phyloP scores from a whole-genome alignment of 1,284 basidiomycete species.

The Cystobasidium sp. region DNA sequence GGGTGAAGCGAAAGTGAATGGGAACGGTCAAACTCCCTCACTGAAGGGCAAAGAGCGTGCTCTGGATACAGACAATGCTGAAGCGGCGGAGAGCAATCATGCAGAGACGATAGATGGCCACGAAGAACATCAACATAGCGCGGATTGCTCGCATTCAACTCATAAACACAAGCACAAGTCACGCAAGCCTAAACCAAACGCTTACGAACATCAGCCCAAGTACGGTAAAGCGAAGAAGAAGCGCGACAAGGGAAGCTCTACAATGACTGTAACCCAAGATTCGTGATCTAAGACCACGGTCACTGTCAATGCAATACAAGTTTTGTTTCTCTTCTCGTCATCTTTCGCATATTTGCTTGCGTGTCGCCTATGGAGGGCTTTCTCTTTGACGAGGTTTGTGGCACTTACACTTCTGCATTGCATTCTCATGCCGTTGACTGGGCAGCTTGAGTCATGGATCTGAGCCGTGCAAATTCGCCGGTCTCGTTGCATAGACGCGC shows the following conservation, averaged over 20 bases:
- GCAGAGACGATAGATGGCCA: not conserved
- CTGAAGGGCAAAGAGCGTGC: conserved; percentile 3
- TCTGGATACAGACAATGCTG: not conserved
- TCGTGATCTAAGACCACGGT: too few species aligned
- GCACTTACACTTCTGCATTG: too few species aligned
- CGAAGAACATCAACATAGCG: not conserved
- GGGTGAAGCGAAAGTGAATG: not conserved
- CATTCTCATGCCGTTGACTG: too few species aligned
- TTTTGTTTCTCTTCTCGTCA: too few species aligned
- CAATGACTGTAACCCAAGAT: conserved; percentile 13
- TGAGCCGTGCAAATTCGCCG: conserved; percentile 57
- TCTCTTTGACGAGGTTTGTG: too few species aligned
- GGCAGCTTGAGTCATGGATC: too few species aligned
- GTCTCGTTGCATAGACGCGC: conserved; percentile 80
- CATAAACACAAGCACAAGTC: conserved; percentile 22
- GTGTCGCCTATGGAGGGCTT: too few species aligned
- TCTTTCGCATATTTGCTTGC: too few species aligned
- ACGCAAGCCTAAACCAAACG: conserved; percentile 15
- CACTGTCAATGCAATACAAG: too few species aligned
- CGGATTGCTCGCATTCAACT: not conserved
- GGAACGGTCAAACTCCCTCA: not conserved
- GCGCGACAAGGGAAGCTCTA: conserved; percentile 11
- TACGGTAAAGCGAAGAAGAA: conserved; percentile 38
- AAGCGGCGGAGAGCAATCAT: not conserved
- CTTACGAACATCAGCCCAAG: conserved; percentile 31